phyloP scores from a whole-genome alignment of 768 basidiomycete genomes.

The Mycena capillaripes region DNA sequence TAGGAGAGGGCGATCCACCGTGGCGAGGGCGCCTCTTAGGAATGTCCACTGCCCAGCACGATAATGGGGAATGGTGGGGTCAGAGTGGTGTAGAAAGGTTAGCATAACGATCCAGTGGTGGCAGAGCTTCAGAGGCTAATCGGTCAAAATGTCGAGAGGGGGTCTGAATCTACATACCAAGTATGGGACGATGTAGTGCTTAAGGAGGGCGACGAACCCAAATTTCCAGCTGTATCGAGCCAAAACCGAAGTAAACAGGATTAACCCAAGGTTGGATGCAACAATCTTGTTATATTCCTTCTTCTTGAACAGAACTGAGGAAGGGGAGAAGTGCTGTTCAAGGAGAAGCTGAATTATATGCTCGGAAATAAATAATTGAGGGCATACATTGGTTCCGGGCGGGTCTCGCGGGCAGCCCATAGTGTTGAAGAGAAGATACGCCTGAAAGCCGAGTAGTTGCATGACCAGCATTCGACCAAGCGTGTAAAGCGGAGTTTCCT shows the following conservation, averaged over 20 bases:
- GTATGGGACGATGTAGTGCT: constrained; percentile 31
- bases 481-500: constrained; percentile 66
- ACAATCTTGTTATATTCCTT: constrained; percentile 2
- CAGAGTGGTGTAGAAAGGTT: constrained; percentile 74
- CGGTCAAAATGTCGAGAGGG: not conserved
- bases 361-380: not conserved
- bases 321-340: constrained; percentile 3
- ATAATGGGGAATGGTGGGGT: constrained; percentile 72
- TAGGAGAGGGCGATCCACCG: constrained; percentile 71
- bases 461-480: constrained; percentile 49
- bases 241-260: not conserved
- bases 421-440: constrained; percentile 45
- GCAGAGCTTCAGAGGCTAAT: not conserved
- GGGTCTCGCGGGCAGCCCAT: constrained; percentile 11
- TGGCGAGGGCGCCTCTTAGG: constrained; percentile 70
- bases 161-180: not conserved
- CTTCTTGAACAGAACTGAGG: constrained; percentile 11
- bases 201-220: constrained; percentile 21
- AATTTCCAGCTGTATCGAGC: constrained; percentile 12
- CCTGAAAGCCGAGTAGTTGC: not conserved
- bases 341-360: constrained; percentile 15
- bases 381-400: not conserved
- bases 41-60: constrained; percentile 71
- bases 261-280: not conserved
- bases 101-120: constrained; percentile 67